Conservation (phyloP, 805 yeast species). For the Peterozyma xylosa region DNA sequence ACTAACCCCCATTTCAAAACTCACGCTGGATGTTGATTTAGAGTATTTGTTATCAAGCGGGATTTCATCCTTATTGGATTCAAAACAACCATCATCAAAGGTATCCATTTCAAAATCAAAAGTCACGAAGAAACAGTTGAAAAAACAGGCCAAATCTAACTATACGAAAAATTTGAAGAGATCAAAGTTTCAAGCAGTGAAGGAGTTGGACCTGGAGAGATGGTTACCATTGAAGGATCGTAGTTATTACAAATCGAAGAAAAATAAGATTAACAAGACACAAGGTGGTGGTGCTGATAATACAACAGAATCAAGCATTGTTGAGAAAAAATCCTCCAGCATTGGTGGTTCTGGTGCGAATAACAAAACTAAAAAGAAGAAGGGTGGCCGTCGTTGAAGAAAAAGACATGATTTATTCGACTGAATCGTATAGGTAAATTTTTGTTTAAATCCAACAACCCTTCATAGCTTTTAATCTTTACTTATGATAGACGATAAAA, state of each 20-base stretch:
- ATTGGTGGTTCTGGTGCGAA: slow-evolving; percentile 9
- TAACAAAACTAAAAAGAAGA: slow-evolving; percentile 19
- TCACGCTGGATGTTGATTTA: slow-evolving; percentile 23
- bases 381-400: slow-evolving; percentile 16
- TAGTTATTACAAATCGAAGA: slow-evolving; percentile 73
- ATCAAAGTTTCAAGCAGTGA: slow-evolving; percentile 32
- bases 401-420: too few species aligned
- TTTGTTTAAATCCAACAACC: too few species aligned
- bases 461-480: too few species aligned
- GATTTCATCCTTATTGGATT: slow-evolving; percentile 16
- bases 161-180: slow-evolving; percentile 22
- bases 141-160: slow-evolving; percentile 21
- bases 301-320: slow-evolving; percentile 30
- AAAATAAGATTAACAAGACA: slow-evolving; percentile 52
- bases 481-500: too few species aligned
- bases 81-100: slow-evolving; percentile 5
- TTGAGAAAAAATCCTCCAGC: slow-evolving; percentile 12
- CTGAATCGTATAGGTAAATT: too few species aligned
- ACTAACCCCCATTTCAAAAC: slow-evolving; percentile 16
- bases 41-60: slow-evolving; percentile 21
- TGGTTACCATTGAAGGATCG: slow-evolving; percentile 91
- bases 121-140: slow-evolving; percentile 12
- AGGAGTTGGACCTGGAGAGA: slow-evolving; percentile 60
- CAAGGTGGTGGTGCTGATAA: slow-evolving; percentile 55
- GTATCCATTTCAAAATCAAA: slow-evolving; percentile 15